A percentile compares a stretch with the other conserved stretches of the same genome.
These are phyloP conservation scores for Magnaporthiopsis rhizophila DNA, from an alignment of 2,329 filamentous ascomycete species.

Conservation along the genomic window DNA sequence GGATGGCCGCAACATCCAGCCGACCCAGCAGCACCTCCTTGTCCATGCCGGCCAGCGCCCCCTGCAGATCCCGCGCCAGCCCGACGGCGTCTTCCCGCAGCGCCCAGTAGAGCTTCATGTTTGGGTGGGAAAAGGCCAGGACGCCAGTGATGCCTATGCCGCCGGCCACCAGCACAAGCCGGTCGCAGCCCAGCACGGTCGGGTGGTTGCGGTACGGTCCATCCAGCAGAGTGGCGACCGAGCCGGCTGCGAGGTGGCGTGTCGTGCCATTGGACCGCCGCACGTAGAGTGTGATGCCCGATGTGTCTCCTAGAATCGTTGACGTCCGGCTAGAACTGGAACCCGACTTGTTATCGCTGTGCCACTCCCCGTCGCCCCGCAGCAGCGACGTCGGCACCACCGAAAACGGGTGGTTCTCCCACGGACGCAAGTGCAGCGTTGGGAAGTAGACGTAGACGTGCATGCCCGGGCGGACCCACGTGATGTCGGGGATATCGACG, in stretches of 20 bases:
- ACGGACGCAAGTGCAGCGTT: slow-evolving; percentile 29
- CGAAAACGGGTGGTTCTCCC: slow-evolving; percentile 50
- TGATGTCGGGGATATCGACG: slow-evolving; percentile 20
- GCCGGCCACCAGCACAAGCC: slow-evolving; percentile 34
- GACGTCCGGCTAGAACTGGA: not conserved
- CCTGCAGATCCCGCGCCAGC: slow-evolving; percentile 21
- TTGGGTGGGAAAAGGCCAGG: slow-evolving; percentile 25
- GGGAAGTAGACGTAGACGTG: slow-evolving; percentile 44
- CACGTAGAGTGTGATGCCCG: slow-evolving; percentile 29
- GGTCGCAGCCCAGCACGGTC: slow-evolving; percentile 23
- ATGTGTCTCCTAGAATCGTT: not conserved
- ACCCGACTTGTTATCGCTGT: not conserved
- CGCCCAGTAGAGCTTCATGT: slow-evolving; percentile 28
- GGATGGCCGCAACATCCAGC: slow-evolving; percentile 22
- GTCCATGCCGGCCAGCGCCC: slow-evolving; percentile 20
- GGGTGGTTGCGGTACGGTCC: slow-evolving; percentile 28
- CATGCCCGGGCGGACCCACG: slow-evolving; percentile 24
- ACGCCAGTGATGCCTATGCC: slow-evolving; percentile 40
- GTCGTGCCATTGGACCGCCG: slow-evolving; percentile 28
- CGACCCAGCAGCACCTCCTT: slow-evolving; percentile 24
- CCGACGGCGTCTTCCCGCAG: slow-evolving; percentile 18
- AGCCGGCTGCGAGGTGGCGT: slow-evolving; percentile 18
- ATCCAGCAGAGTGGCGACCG: slow-evolving; percentile 29
- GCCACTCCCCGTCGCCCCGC: slow-evolving; percentile 1
- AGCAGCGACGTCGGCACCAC: slow-evolving; percentile 23